A percentile compares a stretch with the other conserved stretches of the same genome.
Conservation (phyloP, 306 rosid genomes). For the Clitoria ternatea region DNA sequence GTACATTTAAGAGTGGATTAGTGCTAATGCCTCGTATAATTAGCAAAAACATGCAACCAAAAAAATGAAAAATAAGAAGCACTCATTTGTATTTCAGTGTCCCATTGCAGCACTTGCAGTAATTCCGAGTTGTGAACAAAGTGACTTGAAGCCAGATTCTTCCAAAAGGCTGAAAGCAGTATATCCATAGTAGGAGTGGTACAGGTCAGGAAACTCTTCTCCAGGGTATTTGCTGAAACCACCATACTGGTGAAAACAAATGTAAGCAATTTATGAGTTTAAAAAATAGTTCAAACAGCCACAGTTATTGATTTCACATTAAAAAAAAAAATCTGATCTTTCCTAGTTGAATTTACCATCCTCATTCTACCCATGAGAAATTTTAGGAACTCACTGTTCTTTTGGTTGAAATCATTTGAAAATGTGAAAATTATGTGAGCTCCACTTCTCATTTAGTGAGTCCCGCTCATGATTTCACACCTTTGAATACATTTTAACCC, state of each 20-base stretch:
- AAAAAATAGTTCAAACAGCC: background rate
- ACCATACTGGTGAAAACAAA: conserved; percentile 62
- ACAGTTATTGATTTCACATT: background rate
- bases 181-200: conserved; percentile 80
- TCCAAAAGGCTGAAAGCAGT: conserved; percentile 81
- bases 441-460: too few species aligned
- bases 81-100: conserved; percentile 18
- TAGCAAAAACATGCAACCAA: too few species aligned
- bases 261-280: conserved; percentile 15
- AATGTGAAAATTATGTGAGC: too few species aligned
- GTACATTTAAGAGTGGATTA: background rate
- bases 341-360: background rate
- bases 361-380: conserved; percentile 11
- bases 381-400: too few species aligned
- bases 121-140: conserved; percentile 66
- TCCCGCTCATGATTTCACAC: too few species aligned
- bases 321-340: background rate
- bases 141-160: conserved; percentile 62
- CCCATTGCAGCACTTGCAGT: conserved; percentile 44
- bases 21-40: background rate
- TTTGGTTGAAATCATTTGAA: too few species aligned
- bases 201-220: conserved; percentile 58
- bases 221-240: conserved; percentile 87
- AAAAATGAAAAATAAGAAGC: background rate
- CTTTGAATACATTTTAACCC: too few species aligned